phyloP scores from a whole-genome alignment of 345 rosid genomes.

The Eucalyptus melliodora region DNA sequence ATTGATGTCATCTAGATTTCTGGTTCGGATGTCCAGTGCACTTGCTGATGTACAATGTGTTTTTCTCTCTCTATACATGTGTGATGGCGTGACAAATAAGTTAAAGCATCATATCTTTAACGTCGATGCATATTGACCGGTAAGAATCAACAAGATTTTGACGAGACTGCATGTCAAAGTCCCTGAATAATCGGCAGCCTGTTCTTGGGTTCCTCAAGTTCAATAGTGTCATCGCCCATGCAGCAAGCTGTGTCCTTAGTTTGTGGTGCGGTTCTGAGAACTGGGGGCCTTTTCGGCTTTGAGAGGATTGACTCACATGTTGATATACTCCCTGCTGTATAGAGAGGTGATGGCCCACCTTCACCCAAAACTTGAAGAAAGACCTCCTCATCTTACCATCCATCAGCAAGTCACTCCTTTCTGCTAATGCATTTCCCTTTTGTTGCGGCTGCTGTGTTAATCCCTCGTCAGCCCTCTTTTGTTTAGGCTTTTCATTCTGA shows the following conservation, averaged over 20 bases:
- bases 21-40: not conserved
- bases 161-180: not conserved
- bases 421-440: not conserved
- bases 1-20: not conserved
- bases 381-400: not conserved
- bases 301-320: not conserved
- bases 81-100: not conserved
- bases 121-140: accelerated
- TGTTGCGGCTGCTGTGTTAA: not conserved
- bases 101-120: not conserved
- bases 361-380: not conserved
- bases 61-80: not conserved
- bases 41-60: not conserved
- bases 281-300: not conserved
- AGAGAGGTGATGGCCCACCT: not conserved
- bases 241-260: not conserved
- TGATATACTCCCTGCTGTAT: not conserved
- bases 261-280: not conserved
- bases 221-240: not conserved
- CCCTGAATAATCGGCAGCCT: not conserved
- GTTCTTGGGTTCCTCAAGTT: not conserved
- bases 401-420: accelerated
- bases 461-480: not conserved
- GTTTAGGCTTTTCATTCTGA: not conserved
- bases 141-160: not conserved